Base-by-base conservation (phyloP, 176 grass and related monocot genomes). In the Echinochloa phyllopogon region DNA sequence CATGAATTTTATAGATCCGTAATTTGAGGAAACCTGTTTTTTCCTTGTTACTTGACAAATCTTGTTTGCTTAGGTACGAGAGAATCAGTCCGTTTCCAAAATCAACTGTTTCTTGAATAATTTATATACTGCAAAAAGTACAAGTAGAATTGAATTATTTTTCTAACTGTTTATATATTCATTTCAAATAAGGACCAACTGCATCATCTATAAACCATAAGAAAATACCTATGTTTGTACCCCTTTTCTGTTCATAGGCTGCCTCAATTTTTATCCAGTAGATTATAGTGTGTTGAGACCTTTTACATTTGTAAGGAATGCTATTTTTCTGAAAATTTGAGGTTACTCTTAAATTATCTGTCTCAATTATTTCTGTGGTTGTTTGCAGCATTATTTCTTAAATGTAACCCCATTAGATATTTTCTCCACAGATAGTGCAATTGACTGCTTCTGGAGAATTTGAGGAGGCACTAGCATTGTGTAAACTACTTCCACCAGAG, bases 361-460 rank as follows among this genome's bases (percentile, higher is more conserved):
- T 65, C 81, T 80, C 29, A 11, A 57, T 51, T 38, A 61, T 83
- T 60, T 67, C 8, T 42, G 41, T 51, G 79, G 38, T 62, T 48
- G 1, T 91, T 79, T 27, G 59, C 18, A 41, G 13, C 4, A 60
- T 91, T 83, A 16, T 16, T 83, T 61, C 51, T 70, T 74, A 47
- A 23, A 72, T 48, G 10, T 80, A 71, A 37, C 60, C 65, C 40
- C 58, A 77, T 81, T 57, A 36, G 33, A 33, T 52, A 56, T 61
- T 82, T 87, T 75, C 38, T 77, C 25, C 92, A 85, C 83, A 99
- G 96, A 99, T 99, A 79, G 93, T 99, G 86, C 96, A 99, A 76
- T 84, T 99, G 80, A 99, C 96, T 2, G 96, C 93, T 18, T 99
- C 96, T 52, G 96, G 96, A 86, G 94, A 99, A 90, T 99, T 99